Percentiles rank a stretch among this genome's conserved stretches.
phyloP scores from a whole-genome alignment of 495 filamentous ascomycete genomes.

The Aspergillus diversus region DNA sequence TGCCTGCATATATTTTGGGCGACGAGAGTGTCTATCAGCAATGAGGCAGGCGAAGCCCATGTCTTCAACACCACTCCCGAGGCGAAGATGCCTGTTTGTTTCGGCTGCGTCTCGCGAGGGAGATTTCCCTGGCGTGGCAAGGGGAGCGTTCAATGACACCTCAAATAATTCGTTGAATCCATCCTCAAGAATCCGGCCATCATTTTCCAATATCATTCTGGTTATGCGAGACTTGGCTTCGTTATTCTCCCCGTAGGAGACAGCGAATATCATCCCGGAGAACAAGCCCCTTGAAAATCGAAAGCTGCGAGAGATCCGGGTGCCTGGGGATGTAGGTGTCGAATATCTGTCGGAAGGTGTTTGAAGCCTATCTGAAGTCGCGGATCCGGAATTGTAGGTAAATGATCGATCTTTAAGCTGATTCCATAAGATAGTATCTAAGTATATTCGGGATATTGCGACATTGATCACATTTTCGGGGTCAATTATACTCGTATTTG shows the following conservation, averaged over 20 bases:
- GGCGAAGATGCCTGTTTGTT: constrained; percentile 38
- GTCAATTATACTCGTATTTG: constrained; percentile 32
- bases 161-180: constrained; percentile 89
- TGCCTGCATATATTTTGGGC: constrained; percentile 93
- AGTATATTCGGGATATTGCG: constrained; percentile 50
- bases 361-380: constrained; percentile 32
- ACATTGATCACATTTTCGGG: constrained; percentile 45
- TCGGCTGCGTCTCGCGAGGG: constrained; percentile 13
- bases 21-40: constrained; percentile 84
- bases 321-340: constrained; percentile 47
- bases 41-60: constrained; percentile 84
- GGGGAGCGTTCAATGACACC: constrained; percentile 41
- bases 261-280: constrained; percentile 77
- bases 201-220: constrained; percentile 59
- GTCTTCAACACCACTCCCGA: constrained; percentile 52
- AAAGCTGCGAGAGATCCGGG: constrained; percentile 43
- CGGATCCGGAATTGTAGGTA: constrained; percentile 29
- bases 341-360: constrained; percentile 48
- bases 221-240: constrained; percentile 55
- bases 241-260: constrained; percentile 67
- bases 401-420: constrained; percentile 50
- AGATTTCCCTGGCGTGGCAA: constrained; percentile 35
- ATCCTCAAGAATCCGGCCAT: constrained; percentile 70
- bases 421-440: constrained; percentile 55
- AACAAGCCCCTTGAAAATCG: constrained; percentile 56